These are phyloP conservation scores for Gossypium trilobum DNA, from an alignment of 441 rosid genomes.

Conservation along the genomic window DNA sequence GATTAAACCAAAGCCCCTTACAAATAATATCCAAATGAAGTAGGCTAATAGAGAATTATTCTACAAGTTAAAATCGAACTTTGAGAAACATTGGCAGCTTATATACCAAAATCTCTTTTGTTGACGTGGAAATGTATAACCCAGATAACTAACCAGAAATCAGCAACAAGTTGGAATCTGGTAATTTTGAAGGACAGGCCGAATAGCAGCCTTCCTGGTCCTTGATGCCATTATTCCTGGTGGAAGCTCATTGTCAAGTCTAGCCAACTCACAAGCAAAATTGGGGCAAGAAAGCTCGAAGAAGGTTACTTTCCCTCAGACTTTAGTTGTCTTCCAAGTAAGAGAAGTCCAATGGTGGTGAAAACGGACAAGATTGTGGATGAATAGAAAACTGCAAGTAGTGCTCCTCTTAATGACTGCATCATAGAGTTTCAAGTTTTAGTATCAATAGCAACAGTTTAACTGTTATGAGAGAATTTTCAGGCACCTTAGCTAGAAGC, in stretches of 20 bases:
- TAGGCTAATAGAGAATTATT: not conserved
- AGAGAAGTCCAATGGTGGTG: constrained; percentile 49
- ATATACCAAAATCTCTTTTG: not conserved
- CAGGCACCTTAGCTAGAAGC: constrained; percentile 58
- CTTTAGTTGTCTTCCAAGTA: constrained; percentile 56
- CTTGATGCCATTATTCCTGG: not conserved
- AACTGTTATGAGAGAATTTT: constrained; percentile 6
- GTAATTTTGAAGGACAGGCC: not conserved
- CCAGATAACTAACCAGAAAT: not conserved
- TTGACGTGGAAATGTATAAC: not conserved
- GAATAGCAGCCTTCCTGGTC: not conserved
- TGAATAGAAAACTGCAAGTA: constrained; percentile 49
- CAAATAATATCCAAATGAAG: not conserved
- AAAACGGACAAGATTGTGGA: constrained; percentile 55
- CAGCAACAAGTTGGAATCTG: not conserved
- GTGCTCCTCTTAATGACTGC: constrained; percentile 78
- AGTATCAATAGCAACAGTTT: not conserved
- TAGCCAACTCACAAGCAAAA: constrained; percentile 12
- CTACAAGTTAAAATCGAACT: not conserved
- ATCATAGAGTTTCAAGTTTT: constrained; percentile 18
- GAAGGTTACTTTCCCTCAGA: constrained; percentile 40
- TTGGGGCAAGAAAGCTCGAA: constrained; percentile 10
- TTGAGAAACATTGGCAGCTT: not conserved
- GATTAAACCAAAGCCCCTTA: not conserved
- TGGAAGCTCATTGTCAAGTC: not conserved